Percentiles rank a stretch among this genome's conserved stretches.
These are phyloP conservation scores for Drosera spatulata DNA, from an alignment of 179 eudicot genomes.

Conservation along the genomic window DNA sequence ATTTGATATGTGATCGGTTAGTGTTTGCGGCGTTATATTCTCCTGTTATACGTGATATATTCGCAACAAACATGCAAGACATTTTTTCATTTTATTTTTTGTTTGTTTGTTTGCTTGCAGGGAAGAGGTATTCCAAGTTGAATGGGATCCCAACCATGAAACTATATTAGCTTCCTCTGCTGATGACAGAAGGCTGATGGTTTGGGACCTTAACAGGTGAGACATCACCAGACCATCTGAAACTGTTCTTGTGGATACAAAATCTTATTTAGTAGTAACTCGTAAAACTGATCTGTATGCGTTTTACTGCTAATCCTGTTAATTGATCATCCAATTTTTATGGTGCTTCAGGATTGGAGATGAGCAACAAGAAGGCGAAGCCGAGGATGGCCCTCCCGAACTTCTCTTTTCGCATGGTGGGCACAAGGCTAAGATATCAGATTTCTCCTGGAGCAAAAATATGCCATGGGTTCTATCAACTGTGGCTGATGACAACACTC, in stretches of 20 bases:
- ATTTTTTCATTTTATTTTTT: no score
- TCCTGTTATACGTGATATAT: no score
- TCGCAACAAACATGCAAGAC: no score
- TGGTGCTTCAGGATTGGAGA: conserved; percentile 61
- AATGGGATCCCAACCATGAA: conserved; percentile 98
- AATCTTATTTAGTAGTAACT: no score
- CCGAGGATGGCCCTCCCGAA: conserved; percentile 93
- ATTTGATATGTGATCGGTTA: no score
- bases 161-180: conserved; percentile 87
- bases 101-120: conserved; percentile 17
- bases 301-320: no score
- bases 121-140: conserved; percentile 94
- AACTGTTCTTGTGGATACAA: no score
- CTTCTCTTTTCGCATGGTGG: conserved; percentile 97
- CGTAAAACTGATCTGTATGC: no score
- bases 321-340: no score
- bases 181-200: conserved; percentile 92
- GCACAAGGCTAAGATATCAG: conserved; percentile 88
- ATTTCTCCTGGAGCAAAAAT: conserved; percentile 92
- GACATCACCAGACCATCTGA: background rate
- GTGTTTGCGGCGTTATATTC: no score
- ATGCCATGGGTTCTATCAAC: conserved; percentile 77
- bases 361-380: conserved; percentile 95
- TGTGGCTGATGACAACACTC: conserved; percentile 74
- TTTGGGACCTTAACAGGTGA: conserved; percentile 98